Evolutionary conservation across 768 basidiomycete species (phyloP).

Genomic region (Lentinula sp.): DNA sequence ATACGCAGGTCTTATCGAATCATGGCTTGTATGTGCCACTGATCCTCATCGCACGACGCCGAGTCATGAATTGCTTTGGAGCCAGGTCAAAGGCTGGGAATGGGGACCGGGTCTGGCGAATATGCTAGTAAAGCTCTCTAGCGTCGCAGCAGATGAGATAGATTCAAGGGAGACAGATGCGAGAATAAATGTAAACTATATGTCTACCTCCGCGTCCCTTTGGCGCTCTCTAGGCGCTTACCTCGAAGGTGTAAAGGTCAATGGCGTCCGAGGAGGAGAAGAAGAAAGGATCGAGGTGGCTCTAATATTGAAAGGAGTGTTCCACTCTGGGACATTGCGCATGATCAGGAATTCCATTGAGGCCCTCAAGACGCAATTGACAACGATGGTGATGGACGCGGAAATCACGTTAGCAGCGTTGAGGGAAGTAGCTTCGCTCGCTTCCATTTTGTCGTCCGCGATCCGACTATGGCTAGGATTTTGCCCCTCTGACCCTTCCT

Average conservation of each 20-base stretch:
- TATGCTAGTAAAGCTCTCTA: conserved; percentile 16
- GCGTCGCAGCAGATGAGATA: background rate
- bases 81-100: conserved; percentile 71
- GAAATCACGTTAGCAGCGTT: background rate
- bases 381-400: background rate
- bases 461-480: conserved; percentile 65
- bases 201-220: conserved; percentile 22
- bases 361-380: background rate
- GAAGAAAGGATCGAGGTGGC: conserved; percentile 41
- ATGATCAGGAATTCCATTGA: background rate
- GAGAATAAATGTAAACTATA: conserved; percentile 3
- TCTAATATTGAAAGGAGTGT: background rate
- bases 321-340: background rate
- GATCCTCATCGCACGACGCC: conserved; percentile 89
- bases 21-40: conserved; percentile 80
- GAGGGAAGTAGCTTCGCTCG: background rate
- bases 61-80: conserved; percentile 86
- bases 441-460: conserved; percentile 12
- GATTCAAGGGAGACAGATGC: background rate
- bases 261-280: conserved; percentile 62
- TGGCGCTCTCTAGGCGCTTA: conserved; percentile 59
- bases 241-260: conserved; percentile 73
- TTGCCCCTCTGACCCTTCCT: conserved; percentile 32
- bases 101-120: conserved; percentile 60
- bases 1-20: conserved; percentile 56